These are phyloP conservation scores for Cyclostephanos tholiformis DNA, from an alignment of 108 stramenopile genomes.

Conservation along the genomic window DNA sequence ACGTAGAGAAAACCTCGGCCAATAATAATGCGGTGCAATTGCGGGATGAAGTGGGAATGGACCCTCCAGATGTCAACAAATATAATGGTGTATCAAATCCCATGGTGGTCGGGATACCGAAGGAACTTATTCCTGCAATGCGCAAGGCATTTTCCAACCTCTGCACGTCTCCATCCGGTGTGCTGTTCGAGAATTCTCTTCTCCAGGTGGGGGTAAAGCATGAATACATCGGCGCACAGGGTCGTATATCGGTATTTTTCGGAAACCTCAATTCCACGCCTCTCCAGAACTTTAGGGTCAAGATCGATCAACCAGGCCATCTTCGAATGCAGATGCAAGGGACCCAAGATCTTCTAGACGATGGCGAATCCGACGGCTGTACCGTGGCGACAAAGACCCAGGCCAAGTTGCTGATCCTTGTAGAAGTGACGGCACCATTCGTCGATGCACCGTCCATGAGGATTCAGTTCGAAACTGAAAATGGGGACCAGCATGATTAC, in stretches of 20 bases:
- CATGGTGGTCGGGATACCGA: constrained; percentile 80
- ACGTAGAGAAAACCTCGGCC: too few relatives aligned
- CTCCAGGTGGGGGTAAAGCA: constrained; percentile 90
- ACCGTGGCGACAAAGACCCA: constrained; percentile 84
- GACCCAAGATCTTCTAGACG: constrained; percentile 80
- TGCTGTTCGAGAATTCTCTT: constrained; percentile 86
- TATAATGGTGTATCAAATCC: constrained; percentile 29
- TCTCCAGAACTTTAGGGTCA: constrained; percentile 72
- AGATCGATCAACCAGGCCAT: constrained; percentile 80
- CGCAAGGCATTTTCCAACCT: constrained; percentile 90
- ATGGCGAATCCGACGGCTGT: constrained; percentile 74
- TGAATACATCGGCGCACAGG: constrained; percentile 90
- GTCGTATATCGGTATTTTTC: constrained; percentile 89
- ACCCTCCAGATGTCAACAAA: too few relatives aligned
- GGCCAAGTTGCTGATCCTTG: constrained; percentile 80
- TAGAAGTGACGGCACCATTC: constrained; percentile 89
- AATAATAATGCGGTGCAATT: too few relatives aligned
- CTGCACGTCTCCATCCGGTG: constrained; percentile 83
- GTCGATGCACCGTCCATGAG: constrained; percentile 91
- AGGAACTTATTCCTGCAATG: constrained; percentile 90
- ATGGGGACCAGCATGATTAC: constrained; percentile 81
- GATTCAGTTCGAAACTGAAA: constrained; percentile 82
- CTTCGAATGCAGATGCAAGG: constrained; percentile 86
- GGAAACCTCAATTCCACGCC: constrained; percentile 78
- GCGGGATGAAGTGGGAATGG: too few relatives aligned